Base-by-base conservation (phyloP, 208 protist species). In the Phytomonas francai region DNA sequence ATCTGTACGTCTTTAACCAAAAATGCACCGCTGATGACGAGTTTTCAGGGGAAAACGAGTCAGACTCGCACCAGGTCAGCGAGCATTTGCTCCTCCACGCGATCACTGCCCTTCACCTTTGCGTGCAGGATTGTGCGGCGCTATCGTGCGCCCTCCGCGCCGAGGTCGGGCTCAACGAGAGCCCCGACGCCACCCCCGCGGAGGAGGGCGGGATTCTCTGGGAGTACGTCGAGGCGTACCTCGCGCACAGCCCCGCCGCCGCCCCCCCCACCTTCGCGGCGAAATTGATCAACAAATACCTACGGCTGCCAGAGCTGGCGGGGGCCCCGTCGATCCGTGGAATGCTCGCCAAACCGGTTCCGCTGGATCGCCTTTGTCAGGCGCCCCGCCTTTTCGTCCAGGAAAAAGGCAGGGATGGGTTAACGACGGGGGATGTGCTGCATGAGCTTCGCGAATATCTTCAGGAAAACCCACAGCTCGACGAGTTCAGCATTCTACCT, bases 21-120 rank as follows among this genome's bases (percentile, higher is more conserved):
- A 29, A 54, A 70, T 45, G 32, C 16, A 8, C 65, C 70, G 65
- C 58, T 3, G 65, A 74, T 63, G 8, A 11, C 36, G 54, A 34
- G 36, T 31, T 31, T n/a, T 8, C 42, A 51, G 59, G 59, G 7
- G 62, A 76, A 33, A 42, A 29, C 19, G 64, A 75, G 34, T 67
- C 72, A 7, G 67, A 73, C 65, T 32, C 65, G 34, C 65, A 63
- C 19, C 25, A 65, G 31, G 68, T 83, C 30, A 74, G 65, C 28
- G 59, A 73, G 12, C 60, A 72, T 29, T 67, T 75, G 30, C 73
- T 94, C 12, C 63, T 81, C 34, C 86, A 94, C 68, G 84, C 86
- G 57, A 57, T 89, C 33, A 81, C 84, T 2, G 69, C 80, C 2
- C 67, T 94, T 16, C 88, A 90, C 67, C 75, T 92, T 28, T 78